A percentile compares a stretch with the other conserved stretches of the same genome.
These are phyloP conservation scores for Microbotryum saponariae DNA, from an alignment of 1,284 basidiomycete genomes.

Conservation along the genomic window DNA sequence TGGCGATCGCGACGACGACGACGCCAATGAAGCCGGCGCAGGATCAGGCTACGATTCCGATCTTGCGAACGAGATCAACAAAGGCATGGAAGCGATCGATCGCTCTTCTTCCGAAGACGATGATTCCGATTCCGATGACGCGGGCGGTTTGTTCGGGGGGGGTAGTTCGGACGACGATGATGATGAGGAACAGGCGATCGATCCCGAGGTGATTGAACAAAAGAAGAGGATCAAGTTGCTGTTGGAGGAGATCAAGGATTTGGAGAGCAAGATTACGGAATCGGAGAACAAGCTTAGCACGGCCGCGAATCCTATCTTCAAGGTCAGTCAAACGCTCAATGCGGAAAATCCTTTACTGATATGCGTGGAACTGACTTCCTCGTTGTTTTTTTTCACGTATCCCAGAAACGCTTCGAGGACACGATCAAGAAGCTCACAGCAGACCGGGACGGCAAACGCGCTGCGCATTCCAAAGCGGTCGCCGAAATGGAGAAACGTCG, in stretches of 20 bases:
- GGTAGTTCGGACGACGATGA: constrained; percentile 36
- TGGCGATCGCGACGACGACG: constrained; percentile 56
- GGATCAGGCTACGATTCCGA: constrained; percentile 48
- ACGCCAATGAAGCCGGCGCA: constrained; percentile 60
- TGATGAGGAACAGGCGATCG: constrained; percentile 51
- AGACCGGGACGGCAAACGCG: constrained; percentile 78
- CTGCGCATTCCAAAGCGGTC: constrained; percentile 45
- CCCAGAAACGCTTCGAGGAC: constrained; percentile 85
- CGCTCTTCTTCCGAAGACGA: constrained; percentile 28
- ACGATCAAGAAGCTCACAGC: constrained; percentile 75
- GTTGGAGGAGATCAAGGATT: constrained; percentile 79
- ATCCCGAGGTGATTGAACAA: constrained; percentile 42
- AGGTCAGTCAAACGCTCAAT: constrained; percentile 46
- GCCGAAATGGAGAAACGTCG: constrained; percentile 26
- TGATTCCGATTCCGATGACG: constrained; percentile 29
- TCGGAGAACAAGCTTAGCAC: constrained; percentile 78
- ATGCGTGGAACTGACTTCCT: neutral
- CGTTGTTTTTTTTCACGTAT: too few relatives aligned
- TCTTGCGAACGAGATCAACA: constrained; percentile 37
- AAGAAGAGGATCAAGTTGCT: constrained; percentile 52
- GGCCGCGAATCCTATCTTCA: constrained; percentile 79
- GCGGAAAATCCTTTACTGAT: neutral
- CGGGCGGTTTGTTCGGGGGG: constrained; percentile 36
- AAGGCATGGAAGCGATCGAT: constrained; percentile 31
- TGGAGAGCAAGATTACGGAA: constrained; percentile 78